These are phyloP conservation scores for Durio zibethinus DNA, from an alignment of 345 rosid species.

Conservation along the genomic window DNA sequence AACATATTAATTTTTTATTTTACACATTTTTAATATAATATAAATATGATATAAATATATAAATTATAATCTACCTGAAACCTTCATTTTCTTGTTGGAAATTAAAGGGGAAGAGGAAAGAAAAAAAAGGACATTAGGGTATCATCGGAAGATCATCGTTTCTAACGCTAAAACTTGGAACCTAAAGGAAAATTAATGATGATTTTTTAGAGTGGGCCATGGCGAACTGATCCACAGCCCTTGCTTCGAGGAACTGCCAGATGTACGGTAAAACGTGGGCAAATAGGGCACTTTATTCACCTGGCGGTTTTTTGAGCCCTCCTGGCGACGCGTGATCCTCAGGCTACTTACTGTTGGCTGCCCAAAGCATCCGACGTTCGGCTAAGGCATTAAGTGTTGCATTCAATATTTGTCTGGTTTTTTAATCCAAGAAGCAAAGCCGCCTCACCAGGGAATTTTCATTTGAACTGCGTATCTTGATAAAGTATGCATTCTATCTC, in stretches of 20 bases:
- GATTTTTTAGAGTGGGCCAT: neutral
- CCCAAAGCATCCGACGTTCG: neutral
- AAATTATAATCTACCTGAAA: neutral
- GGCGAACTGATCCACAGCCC: neutral
- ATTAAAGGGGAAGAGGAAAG: neutral
- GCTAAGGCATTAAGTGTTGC: neutral
- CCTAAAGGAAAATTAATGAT: conserved; percentile 5
- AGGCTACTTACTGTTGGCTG: neutral
- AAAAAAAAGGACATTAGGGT: neutral
- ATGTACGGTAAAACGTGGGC: conserved; percentile 18
- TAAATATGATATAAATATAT: no score
- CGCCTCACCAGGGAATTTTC: neutral
- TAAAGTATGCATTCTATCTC: neutral
- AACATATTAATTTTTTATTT: no score
- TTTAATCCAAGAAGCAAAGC: neutral
- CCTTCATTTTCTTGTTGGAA: neutral
- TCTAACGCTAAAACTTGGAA: neutral
- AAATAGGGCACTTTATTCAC: conserved; percentile 15
- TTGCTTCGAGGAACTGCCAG: conserved; percentile 13
- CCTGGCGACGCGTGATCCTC: neutral
- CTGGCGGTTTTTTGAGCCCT: conserved; percentile 5
- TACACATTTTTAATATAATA: no score
- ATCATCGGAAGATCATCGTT: conserved; percentile 7
- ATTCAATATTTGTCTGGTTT: neutral
- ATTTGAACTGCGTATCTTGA: neutral